Conservation (phyloP, 2,329 filamentous ascomycete genomes). For the Colletotrichum gloeosporioides region DNA sequence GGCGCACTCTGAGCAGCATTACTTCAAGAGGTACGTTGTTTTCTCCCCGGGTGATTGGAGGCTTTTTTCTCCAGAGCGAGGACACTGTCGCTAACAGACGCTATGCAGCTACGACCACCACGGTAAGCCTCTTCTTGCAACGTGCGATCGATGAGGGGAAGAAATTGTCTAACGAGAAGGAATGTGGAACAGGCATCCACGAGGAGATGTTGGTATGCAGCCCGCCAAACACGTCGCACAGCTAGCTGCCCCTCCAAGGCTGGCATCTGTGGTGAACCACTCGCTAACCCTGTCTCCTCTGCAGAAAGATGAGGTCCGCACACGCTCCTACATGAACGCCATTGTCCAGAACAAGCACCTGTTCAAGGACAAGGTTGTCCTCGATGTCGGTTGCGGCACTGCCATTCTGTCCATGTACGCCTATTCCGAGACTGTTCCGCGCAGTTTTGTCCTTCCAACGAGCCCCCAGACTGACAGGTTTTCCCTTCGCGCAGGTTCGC, state of each 20-base stretch:
- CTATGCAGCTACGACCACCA: constrained; percentile 89
- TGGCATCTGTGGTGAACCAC: background rate
- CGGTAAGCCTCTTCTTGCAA: constrained; percentile 60
- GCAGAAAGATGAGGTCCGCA: constrained; percentile 98
- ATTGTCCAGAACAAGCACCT: constrained; percentile 98
- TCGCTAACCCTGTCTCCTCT: constrained; percentile 9
- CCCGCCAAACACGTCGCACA: constrained; percentile 10
- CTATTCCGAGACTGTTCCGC: background rate
- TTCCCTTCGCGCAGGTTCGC: constrained; percentile 75
- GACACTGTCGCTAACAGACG: constrained; percentile 23
- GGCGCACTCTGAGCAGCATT: constrained; percentile 97
- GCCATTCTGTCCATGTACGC: constrained; percentile 97
- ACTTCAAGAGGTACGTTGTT: constrained; percentile 86
- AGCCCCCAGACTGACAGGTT: background rate
- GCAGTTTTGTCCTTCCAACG: background rate
- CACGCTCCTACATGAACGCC: constrained; percentile 93
- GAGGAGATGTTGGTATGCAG: constrained; percentile 94
- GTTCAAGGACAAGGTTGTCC: constrained; percentile 82
- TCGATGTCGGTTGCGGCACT: constrained; percentile 97
- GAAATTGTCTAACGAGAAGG: background rate
- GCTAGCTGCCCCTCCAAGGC: background rate
- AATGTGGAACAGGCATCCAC: constrained; percentile 74
- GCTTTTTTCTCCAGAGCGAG: background rate
- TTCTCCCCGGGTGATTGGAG: constrained; percentile 3
- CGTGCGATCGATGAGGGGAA: constrained; percentile 10